Percentiles rank a stretch among this genome's conserved stretches.
Conservation (phyloP, 2,329 filamentous ascomycete genomes). For the Pseudonectria buxi region DNA sequence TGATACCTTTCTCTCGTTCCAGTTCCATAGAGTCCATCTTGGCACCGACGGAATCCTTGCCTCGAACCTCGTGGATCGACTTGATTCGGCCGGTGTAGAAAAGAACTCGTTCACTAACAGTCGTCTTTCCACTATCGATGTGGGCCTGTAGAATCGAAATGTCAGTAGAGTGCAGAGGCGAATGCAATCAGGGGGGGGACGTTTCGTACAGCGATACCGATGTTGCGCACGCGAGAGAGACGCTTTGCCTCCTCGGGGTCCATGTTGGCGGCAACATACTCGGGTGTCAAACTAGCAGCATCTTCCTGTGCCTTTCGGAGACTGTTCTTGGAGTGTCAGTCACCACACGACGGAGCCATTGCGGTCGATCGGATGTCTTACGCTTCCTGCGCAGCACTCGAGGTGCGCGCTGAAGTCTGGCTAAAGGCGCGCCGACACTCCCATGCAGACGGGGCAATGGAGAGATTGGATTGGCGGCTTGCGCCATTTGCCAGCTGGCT, state of each 20-base stretch:
- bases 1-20: slow-evolving; percentile 97
- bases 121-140: slow-evolving; percentile 98
- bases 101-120: slow-evolving; percentile 89
- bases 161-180: slow-evolving; percentile 9
- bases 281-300: slow-evolving; percentile 44
- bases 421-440: slow-evolving; percentile 28
- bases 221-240: slow-evolving; percentile 81
- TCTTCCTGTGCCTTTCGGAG: slow-evolving; percentile 50
- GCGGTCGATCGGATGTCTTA: slow-evolving; percentile 15
- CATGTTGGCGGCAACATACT: slow-evolving; percentile 69
- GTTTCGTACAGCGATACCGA: slow-evolving; percentile 78
- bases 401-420: slow-evolving; percentile 22
- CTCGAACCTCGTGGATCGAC: slow-evolving; percentile 92
- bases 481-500: slow-evolving; percentile 21
- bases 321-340: slow-evolving; percentile 15
- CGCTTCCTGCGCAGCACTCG: slow-evolving; percentile 37
- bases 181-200: slow-evolving; percentile 1
- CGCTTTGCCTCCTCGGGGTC: slow-evolving; percentile 71
- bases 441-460: slow-evolving; percentile 14
- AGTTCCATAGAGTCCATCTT: slow-evolving; percentile 99
- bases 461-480: slow-evolving; percentile 21
- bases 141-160: slow-evolving; percentile 57
- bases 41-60: slow-evolving; percentile 88
- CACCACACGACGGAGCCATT: slow-evolving; percentile 1
- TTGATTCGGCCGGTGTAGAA: slow-evolving; percentile 98